Conservation (phyloP, 495 filamentous ascomycete species). For the Penicillium manginii region DNA sequence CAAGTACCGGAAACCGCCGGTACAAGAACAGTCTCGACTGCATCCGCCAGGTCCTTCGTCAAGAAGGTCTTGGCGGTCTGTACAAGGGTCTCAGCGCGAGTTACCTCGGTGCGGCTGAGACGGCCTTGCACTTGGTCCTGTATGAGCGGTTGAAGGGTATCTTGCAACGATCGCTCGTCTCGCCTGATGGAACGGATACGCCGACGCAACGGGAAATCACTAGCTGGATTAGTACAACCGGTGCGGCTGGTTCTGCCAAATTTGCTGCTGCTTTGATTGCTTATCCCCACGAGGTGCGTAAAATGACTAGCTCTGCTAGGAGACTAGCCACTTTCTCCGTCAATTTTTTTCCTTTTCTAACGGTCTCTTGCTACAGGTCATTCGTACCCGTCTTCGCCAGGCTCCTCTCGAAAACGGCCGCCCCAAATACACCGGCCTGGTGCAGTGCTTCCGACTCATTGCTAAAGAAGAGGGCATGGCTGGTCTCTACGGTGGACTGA, state of each 20-base stretch:
- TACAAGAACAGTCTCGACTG: slow-evolving; percentile 88
- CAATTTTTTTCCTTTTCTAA: not conserved
- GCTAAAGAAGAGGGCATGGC: slow-evolving; percentile 83
- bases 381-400: slow-evolving; percentile 79
- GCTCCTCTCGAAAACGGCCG: slow-evolving; percentile 72
- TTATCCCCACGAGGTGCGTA: slow-evolving; percentile 84
- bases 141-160: slow-evolving; percentile 82
- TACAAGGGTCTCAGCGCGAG: slow-evolving; percentile 88
- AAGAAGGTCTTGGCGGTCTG: slow-evolving; percentile 76
- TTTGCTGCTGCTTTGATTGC: slow-evolving; percentile 77
- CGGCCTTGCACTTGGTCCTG: slow-evolving; percentile 82
- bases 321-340: no score
- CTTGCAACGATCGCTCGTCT: slow-evolving; percentile 59
- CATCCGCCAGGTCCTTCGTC: slow-evolving; percentile 69
- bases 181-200: slow-evolving; percentile 31
- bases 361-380: slow-evolving; percentile 54
- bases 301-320: not conserved
- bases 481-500: slow-evolving; percentile 82
- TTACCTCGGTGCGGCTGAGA: slow-evolving; percentile 85
- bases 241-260: slow-evolving; percentile 81
- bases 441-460: slow-evolving; percentile 80
- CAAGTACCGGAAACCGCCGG: slow-evolving; percentile 58
- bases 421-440: slow-evolving; percentile 79
- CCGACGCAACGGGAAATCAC: slow-evolving; percentile 32
- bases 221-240: slow-evolving; percentile 53